Percentiles rank a stretch among this genome's conserved stretches.
phyloP scores from a whole-genome alignment of 2,329 filamentous ascomycete species.

The Monosporascus cannonballus region DNA sequence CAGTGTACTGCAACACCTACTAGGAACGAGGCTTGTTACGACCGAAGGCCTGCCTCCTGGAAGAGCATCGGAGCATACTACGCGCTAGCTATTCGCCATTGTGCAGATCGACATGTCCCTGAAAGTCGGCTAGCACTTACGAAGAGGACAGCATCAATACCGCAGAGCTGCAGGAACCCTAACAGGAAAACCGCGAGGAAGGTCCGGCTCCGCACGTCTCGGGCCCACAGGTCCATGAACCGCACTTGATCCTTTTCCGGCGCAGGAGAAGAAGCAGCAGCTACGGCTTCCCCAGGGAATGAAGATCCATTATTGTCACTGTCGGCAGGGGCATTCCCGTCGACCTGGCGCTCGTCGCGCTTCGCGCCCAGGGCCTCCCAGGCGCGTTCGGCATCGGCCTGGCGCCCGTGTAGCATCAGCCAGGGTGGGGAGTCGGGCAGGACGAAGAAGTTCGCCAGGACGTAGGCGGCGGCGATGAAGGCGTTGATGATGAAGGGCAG shows the following conservation, averaged over 20 bases:
- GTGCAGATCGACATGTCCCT: constrained; percentile 42
- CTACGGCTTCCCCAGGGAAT: too few species aligned
- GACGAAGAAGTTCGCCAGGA: constrained; percentile 12
- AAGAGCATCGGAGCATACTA: constrained; percentile 57
- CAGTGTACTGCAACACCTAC: background rate
- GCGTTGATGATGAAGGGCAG: constrained; percentile 41
- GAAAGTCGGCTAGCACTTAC: constrained; percentile 24
- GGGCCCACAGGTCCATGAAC: constrained; percentile 28
- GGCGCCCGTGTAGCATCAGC: constrained; percentile 38
- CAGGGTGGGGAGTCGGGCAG: constrained; percentile 50
- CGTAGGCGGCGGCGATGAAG: constrained; percentile 19
- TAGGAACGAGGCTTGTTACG: constrained; percentile 27
- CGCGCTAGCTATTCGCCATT: constrained; percentile 37
- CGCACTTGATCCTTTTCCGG: too few species aligned
- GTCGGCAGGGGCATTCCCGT: too few species aligned
- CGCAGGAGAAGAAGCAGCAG: too few species aligned
- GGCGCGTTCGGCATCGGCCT: constrained; percentile 35
- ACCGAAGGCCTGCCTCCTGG: constrained; percentile 49
- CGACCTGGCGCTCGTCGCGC: too few species aligned
- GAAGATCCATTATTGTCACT: too few species aligned
- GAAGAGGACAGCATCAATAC: constrained; percentile 57
- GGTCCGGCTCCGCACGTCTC: constrained; percentile 37
- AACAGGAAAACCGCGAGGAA: constrained; percentile 51
- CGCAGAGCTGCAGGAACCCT: constrained; percentile 52
- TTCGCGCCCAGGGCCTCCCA: constrained; percentile 6